phyloP scores from a whole-genome alignment of 2,329 filamentous ascomycete species.

The Colletotrichum sp. region DNA sequence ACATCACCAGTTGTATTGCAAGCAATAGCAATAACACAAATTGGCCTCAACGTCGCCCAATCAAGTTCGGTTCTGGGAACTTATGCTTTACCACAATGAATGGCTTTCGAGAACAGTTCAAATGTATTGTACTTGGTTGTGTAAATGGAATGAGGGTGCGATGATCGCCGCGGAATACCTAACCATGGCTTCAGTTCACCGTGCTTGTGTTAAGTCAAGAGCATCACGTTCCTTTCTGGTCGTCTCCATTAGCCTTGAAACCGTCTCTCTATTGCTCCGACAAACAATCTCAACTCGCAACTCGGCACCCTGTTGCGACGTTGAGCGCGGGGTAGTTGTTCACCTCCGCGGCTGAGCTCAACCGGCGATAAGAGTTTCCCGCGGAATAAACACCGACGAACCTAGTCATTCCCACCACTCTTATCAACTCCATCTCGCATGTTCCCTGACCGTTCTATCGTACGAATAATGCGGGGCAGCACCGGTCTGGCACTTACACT shows the following conservation, averaged over 20 bases:
- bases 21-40: too few relatives aligned
- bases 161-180: not conserved
- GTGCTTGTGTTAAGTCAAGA: accelerated
- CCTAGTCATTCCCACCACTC: not conserved
- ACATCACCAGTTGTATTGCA: too few relatives aligned
- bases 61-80: accelerated
- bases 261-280: not conserved
- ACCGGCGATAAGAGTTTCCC: conserved; percentile 3
- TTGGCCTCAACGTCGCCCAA: not conserved
- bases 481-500: not conserved
- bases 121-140: accelerated
- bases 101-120: accelerated
- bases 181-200: not conserved
- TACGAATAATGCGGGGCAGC: not conserved
- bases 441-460: not conserved
- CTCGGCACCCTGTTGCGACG: not conserved
- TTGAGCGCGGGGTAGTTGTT: not conserved
- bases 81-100: not conserved
- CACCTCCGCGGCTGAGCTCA: not conserved
- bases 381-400: not conserved
- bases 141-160: accelerated
- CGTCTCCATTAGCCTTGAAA: not conserved
- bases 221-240: not conserved
- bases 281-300: not conserved
- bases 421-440: not conserved